These are phyloP conservation scores for Dissophora globulifera DNA, from an alignment of 192 early-diverging fungal genomes.

Conservation along the genomic window DNA sequence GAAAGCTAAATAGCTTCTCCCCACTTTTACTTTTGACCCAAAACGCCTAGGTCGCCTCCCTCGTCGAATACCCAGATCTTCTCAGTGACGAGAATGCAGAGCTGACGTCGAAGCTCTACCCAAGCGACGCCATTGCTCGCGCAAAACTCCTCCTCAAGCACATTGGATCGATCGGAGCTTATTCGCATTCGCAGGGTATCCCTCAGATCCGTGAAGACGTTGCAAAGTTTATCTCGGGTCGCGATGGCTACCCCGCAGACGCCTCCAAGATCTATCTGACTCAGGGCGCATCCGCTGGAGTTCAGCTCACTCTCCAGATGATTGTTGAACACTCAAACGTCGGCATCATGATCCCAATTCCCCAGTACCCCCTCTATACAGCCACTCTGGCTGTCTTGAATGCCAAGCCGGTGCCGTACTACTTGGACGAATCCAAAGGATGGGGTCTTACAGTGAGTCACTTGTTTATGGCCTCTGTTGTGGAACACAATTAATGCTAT, in stretches of 20 bases:
- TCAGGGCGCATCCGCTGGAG: slow-evolving; percentile 90
- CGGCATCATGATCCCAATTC: slow-evolving; percentile 99
- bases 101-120: slow-evolving; percentile 71
- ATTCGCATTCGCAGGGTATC: slow-evolving; percentile 96
- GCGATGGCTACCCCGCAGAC: slow-evolving; percentile 91
- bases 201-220: slow-evolving; percentile 83
- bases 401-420: slow-evolving; percentile 90
- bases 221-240: slow-evolving; percentile 86
- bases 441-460: slow-evolving; percentile 75
- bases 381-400: slow-evolving; percentile 89
- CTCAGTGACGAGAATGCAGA: slow-evolving; percentile 70
- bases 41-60: slow-evolving; percentile 77
- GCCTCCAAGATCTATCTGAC: slow-evolving; percentile 94
- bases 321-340: slow-evolving; percentile 80
- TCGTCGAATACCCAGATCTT: slow-evolving; percentile 91
- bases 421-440: slow-evolving; percentile 84
- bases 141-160: slow-evolving; percentile 79
- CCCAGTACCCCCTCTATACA: slow-evolving; percentile 98
- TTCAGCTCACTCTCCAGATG: slow-evolving; percentile 91
- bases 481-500: neutral
- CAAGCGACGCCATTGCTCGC: slow-evolving; percentile 86
- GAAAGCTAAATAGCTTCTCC: neutral
- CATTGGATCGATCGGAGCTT: slow-evolving; percentile 85
- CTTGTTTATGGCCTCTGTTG: neutral
- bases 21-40: neutral